Evolutionary conservation across 768 basidiomycete genomes (phyloP), one percentile per base, ranked within the genome.

Genomic region (Tubosaeta sp.): DNA sequence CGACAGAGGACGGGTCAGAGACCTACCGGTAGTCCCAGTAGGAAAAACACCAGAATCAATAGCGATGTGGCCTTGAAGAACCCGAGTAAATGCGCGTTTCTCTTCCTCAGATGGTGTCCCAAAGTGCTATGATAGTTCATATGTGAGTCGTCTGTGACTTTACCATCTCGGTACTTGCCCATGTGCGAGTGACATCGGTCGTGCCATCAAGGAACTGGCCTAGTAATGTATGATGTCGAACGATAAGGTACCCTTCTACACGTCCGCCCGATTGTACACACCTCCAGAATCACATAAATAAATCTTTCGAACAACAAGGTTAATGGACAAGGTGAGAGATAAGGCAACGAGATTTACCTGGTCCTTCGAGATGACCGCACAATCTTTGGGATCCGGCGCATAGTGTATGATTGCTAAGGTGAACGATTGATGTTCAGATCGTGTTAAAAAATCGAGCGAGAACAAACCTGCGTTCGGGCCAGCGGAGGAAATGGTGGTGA

Each of bases 191-290:
- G 14, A 89, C 88, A 63, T 99, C 95, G 1, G 96, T 99, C 0
- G 95, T 98, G 10, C 95, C 95, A 58, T 98, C 95, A 30, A 81
- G 66, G 70, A 85, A 95, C 69, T 96, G 94, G 2, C 79, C 86
- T 87, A 53, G 16, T 1, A 44, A 44, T 24, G 4, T 8, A 7
- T 4, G 6, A 21, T 18, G 13, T 30, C 1, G 1, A 42, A 34
- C n/a, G 40, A 36, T 56, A 11, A 40, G 38, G 7, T 1, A 4
- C n/a, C 30, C 22, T 11, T 40, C 19, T 7, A 24, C 19, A 45
- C 3, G 19, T 6, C 27, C 9, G n/a, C 44, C 22, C 22, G 35
- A 13, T 12, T 48, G 31, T 32, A 11, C 57, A 22, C 57, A 83
- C 88, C 90, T 63, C 94, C 94, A 34, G 90, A 92, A 64, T 98